Evolutionary conservation across 768 basidiomycete genomes (phyloP).

Genomic region (Leucosporidium scottii): DNA sequence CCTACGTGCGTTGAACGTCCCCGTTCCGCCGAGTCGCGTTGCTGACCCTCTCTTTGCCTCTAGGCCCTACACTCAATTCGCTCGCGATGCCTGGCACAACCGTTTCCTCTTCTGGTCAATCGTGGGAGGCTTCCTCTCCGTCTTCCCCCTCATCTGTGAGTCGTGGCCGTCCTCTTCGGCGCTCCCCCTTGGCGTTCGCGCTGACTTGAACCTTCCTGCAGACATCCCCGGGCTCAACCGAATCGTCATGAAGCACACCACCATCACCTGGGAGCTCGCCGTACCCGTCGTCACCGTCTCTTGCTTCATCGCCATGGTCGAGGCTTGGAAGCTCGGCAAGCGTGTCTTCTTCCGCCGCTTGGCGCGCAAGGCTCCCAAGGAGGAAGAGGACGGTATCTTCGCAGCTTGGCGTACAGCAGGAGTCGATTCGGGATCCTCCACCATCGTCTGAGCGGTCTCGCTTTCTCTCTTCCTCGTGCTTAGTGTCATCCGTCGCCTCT

Average conservation of each 20-base stretch:
- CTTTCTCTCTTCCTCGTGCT: too few relatives aligned
- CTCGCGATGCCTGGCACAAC: constrained; percentile 26
- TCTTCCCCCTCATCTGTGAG: constrained; percentile 44
- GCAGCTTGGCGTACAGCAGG: too few relatives aligned
- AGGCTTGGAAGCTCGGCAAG: constrained; percentile 27
- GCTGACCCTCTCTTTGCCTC: accelerated
- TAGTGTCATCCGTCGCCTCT: too few relatives aligned
- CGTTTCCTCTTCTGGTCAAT: constrained; percentile 32
- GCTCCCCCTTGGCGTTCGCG: too few relatives aligned
- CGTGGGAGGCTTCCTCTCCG: constrained; percentile 39
- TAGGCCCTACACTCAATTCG: constrained; percentile 22
- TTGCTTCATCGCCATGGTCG: constrained; percentile 33
- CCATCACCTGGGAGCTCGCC: constrained; percentile 42
- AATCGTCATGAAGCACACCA: constrained; percentile 42
- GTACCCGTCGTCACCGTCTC: constrained; percentile 6
- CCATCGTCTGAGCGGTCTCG: too few relatives aligned
- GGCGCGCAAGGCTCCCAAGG: constrained; percentile 3
- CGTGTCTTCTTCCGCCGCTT: constrained; percentile 23
- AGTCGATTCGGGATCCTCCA: too few relatives aligned
- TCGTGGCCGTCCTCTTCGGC: too few relatives aligned
- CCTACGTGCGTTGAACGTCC: not conserved
- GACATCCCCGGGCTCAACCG: constrained; percentile 38
- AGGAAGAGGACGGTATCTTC: constrained; percentile 15
- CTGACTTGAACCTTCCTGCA: too few relatives aligned
- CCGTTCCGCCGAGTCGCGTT: too few relatives aligned